phyloP scores from a whole-genome alignment of 345 rosid genomes.

The Citrus glauca region DNA sequence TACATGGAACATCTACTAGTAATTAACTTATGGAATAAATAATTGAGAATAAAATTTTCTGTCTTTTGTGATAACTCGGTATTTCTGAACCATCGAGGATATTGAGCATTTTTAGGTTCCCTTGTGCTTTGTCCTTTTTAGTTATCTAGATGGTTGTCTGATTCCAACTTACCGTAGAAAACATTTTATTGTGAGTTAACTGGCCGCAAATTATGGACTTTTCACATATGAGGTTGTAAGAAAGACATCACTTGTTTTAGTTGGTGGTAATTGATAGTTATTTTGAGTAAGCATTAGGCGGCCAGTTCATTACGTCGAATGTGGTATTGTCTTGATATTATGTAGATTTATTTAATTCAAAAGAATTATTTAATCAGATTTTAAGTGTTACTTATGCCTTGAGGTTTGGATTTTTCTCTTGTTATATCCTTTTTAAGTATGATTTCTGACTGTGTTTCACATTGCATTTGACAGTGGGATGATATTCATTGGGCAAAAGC shows the following conservation, averaged over 20 bases:
- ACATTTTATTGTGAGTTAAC: neutral
- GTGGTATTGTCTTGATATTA: neutral
- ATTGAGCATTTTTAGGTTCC: neutral
- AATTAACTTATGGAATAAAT: neutral
- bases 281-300: neutral
- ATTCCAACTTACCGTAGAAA: neutral
- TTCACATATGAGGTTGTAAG: neutral
- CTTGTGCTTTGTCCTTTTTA: neutral
- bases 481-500: conserved; percentile 86
- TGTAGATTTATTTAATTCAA: neutral
- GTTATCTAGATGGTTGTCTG: neutral
- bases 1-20: neutral
- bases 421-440: neutral
- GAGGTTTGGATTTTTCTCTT: neutral
- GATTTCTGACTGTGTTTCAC: conserved; percentile 7
- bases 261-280: neutral
- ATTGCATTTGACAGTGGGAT: conserved; percentile 66
- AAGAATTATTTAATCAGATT: neutral
- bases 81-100: neutral
- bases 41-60: neutral
- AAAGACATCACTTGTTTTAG: neutral
- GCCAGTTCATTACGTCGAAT: neutral
- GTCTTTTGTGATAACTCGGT: neutral
- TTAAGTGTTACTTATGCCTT: neutral
- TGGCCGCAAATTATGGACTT: neutral